Evolutionary conservation across 768 basidiomycete genomes (phyloP).

Genomic region (Chiua virens): DNA sequence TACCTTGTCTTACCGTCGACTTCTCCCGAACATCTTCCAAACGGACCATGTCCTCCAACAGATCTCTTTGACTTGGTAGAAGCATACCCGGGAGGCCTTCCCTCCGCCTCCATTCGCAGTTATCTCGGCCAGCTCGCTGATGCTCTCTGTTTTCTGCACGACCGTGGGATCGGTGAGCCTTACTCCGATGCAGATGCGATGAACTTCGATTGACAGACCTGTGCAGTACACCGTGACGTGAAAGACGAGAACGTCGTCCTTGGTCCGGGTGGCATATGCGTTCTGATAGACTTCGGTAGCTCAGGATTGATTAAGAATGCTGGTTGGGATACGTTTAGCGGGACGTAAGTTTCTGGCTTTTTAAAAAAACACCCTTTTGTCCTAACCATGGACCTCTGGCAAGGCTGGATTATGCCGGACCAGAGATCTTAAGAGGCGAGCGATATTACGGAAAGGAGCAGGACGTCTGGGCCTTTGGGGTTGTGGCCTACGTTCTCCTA

Average conservation of each 20-base stretch:
- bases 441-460: slow-evolving; percentile 95
- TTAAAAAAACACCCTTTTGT: neutral
- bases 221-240: slow-evolving; percentile 88
- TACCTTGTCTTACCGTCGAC: slow-evolving; percentile 87
- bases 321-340: slow-evolving; percentile 91
- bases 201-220: slow-evolving; percentile 8
- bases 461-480: slow-evolving; percentile 98
- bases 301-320: slow-evolving; percentile 80
- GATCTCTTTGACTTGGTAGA: slow-evolving; percentile 98
- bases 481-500: slow-evolving; percentile 93
- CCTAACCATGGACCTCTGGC: slow-evolving; percentile 10
- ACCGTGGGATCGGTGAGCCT: slow-evolving; percentile 81
- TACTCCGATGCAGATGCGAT: neutral
- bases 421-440: slow-evolving; percentile 94
- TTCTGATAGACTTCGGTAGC: slow-evolving; percentile 97
- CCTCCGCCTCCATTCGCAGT: slow-evolving; percentile 67
- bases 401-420: slow-evolving; percentile 92
- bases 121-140: slow-evolving; percentile 95
- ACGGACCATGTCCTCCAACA: slow-evolving; percentile 56
- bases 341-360: slow-evolving; percentile 63
- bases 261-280: slow-evolving; percentile 75
- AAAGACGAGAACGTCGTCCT: slow-evolving; percentile 97
- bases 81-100: slow-evolving; percentile 80
- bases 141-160: slow-evolving; percentile 84
- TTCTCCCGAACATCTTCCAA: slow-evolving; percentile 54